Base-by-base conservation (phyloP, 495 filamentous ascomycete genomes). In the Tricharina praecox region DNA sequence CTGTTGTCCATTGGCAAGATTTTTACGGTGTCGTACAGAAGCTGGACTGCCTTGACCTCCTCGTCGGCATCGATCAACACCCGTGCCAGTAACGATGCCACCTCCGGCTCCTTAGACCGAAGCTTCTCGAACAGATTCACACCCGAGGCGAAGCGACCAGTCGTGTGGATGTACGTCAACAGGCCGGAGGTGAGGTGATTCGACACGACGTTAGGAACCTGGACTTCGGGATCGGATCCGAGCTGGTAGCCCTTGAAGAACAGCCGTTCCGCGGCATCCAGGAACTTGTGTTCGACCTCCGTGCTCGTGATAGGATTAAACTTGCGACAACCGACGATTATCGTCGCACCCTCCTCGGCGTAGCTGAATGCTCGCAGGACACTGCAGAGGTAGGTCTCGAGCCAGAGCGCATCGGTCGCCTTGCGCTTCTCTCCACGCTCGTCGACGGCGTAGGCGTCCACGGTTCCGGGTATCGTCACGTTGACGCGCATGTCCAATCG, bases 121-220 rank as follows among this genome's bases (percentile, higher is more conserved):
- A 97, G 71, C 63, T 97, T 99, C 63, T 95, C 85, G 52, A 99
- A 96, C 1, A 99, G 73, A 51, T 99, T 99, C 62, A 96, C 93
- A 8, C 88, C 90, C 0, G 90, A 96, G 19, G 92, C 76, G 58
- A 88, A 95, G 25, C 90, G 77, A 8, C 90, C 92, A 5, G 92
- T 96, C 0, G 90, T 96, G 45, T 86, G 78, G 54, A 99, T 93
- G 58, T 99, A 99, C 58, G 82, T 82, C n/a, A 99, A 71, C 1
- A 99, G 75, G 13, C 90, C 92, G 85, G 23, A 96, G 73, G 60
- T 97, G 83, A 99, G 75, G 58, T 99, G 92, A 60, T 99, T 99
- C n/a, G 83, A 88, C 35, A 95, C 90, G 26, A 84, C 78, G 55
- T 94, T 96, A 1, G 90, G 90, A 1, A 96, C 92, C 66, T 99